Evolutionary conservation across 352 stramenopile species (phyloP), one percentile per base, ranked within the genome.

Genomic region (Phytophthora cryptogea): DNA sequence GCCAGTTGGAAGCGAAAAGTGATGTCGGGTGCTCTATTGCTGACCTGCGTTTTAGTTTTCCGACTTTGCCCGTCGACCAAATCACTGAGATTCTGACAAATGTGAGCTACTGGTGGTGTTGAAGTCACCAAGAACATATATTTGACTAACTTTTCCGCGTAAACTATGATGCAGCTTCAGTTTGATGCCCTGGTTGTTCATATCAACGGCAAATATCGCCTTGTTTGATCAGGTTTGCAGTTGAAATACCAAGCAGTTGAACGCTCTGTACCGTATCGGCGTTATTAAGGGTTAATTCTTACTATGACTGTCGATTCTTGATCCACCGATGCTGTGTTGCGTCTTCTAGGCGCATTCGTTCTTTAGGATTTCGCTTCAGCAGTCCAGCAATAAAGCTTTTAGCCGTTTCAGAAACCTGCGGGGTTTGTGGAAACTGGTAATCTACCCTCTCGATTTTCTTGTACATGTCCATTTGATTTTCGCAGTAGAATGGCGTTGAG

Each of bases 401-500:
- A 9, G 84, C 84, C 2, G 41, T 68, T 5, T 76, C 65, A 8
- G 80, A 90, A 36, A 94, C 47, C n/a, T 43, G 45, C 8, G 73
- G 78, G 14, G 49, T 72, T 17, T 62, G 54, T 4, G 84, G 80
- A 31, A 91, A 93, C 13, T 68, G 37, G 54, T 87, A 90, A 13
- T 88, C 70, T 7, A 79, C 74, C 14, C 68, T 58, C 47, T 81
- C 67, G 51, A 91, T 91, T 44, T 76, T 74, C 70, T 88, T 87
- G 68, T 88, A 91, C 84, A 91, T 91, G 28, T 93, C 84, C 66
- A 86, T 77, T 62, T 89, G 76, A 33, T 91, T 91, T 43, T 89
- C 80, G 32, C 75, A 80, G 46, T 87, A 75, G 49, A 96, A 96
- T n/a, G 88, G 88, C 30, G 88, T 89, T 16, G 61, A 52, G 9